Evolutionary conservation across 345 rosid species (phyloP).

Genomic region (Ceriops decandra): DNA sequence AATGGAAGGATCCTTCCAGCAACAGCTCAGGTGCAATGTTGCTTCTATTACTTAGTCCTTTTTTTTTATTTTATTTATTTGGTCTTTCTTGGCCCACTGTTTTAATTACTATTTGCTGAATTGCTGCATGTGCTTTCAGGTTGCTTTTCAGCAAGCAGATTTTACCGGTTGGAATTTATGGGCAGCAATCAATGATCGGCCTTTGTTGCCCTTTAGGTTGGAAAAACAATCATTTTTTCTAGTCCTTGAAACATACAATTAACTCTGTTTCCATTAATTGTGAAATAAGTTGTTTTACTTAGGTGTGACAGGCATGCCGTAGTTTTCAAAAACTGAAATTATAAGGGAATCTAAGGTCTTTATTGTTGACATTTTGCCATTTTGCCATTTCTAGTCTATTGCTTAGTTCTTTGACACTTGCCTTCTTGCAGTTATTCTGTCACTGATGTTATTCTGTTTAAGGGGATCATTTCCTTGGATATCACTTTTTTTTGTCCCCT

Average conservation of each 20-base stretch:
- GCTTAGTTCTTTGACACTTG: background rate
- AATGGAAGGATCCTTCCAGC: constrained; percentile 80
- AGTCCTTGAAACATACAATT: background rate
- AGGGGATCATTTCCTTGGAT: background rate
- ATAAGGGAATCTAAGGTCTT: background rate
- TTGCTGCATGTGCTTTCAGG: constrained; percentile 41
- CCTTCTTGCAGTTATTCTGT: background rate
- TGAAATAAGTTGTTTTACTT: background rate
- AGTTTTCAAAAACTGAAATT: background rate
- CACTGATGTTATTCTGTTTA: background rate
- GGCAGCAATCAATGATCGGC: constrained; percentile 91
- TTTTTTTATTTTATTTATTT: background rate
- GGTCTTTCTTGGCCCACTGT: no score
- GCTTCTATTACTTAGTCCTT: background rate
- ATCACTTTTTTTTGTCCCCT: background rate
- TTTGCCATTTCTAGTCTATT: background rate
- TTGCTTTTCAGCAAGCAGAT: constrained; percentile 97
- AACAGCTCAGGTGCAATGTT: constrained; percentile 69
- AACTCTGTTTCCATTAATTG: background rate
- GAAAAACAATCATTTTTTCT: background rate
- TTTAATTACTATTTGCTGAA: constrained; percentile 4
- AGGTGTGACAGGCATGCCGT: background rate
- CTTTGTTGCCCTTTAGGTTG: constrained; percentile 86
- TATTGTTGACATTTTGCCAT: background rate
- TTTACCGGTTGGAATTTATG: constrained; percentile 95